These are phyloP conservation scores for Panaeolus papilionaceus DNA, from an alignment of 768 basidiomycete genomes.

Conservation along the genomic window DNA sequence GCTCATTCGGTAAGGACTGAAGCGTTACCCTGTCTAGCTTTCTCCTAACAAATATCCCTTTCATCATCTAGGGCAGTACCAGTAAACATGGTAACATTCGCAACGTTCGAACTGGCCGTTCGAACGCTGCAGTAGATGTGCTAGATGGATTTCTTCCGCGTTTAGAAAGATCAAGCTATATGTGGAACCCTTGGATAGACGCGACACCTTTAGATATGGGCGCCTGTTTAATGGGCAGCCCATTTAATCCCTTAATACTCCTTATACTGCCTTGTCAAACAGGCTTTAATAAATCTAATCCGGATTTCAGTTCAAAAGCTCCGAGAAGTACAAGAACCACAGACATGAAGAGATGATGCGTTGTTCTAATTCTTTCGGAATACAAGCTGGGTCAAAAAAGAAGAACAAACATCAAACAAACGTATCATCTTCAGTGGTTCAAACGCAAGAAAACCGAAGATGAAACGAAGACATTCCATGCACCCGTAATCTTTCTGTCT, in stretches of 20 bases:
- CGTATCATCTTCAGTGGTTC: no score
- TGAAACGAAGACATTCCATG: no score
- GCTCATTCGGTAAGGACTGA: conserved; percentile 65
- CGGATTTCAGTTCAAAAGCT: not conserved
- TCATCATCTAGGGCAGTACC: conserved; percentile 66
- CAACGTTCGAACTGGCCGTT: conserved; percentile 70
- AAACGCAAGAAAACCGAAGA: no score
- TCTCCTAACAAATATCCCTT: not conserved
- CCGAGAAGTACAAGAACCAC: no score
- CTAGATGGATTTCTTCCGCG: not conserved
- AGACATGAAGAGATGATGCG: no score
- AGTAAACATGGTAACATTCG: conserved; percentile 86
- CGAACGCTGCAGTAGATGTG: conserved; percentile 5
- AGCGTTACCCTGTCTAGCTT: conserved; percentile 13
- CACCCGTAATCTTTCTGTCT: no score
- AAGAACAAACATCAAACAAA: no score
- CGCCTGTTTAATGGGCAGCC: conserved; percentile 3
- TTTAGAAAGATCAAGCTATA: conserved; percentile 1
- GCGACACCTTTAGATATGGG: not conserved
- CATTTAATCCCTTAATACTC: not conserved
- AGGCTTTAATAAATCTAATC: not conserved
- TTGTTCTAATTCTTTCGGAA: no score
- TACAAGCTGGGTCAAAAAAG: no score
- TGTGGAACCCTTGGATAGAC: not conserved
- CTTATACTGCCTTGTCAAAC: not conserved